A percentile compares a stretch with the other conserved stretches of the same genome.
These are phyloP conservation scores for Pisolithus tinctorius DNA, from an alignment of 768 basidiomycete genomes.

Conservation along the genomic window DNA sequence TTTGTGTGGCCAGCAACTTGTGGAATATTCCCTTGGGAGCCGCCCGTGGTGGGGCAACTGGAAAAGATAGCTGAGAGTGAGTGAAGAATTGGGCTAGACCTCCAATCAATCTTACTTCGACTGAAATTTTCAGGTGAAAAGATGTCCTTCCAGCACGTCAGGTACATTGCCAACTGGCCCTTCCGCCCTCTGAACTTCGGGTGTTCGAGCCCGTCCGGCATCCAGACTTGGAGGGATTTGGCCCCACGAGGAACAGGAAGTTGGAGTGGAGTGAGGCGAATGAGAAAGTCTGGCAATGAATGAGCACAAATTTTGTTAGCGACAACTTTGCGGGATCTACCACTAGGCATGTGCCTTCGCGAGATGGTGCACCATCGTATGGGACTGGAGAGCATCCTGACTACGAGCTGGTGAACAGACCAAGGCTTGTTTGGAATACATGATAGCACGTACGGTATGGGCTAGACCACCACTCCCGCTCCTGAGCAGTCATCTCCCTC, in stretches of 20 bases:
- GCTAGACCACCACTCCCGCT: slow-evolving; percentile 64
- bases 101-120: slow-evolving; percentile 27
- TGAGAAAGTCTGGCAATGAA: slow-evolving; percentile 48
- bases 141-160: slow-evolving; percentile 54
- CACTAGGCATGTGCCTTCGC: slow-evolving; percentile 46
- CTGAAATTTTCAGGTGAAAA: slow-evolving; percentile 29
- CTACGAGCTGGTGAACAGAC: slow-evolving; percentile 27
- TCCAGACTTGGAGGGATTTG: slow-evolving; percentile 24
- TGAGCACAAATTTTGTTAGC: slow-evolving; percentile 1
- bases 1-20: slow-evolving; percentile 46
- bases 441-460: slow-evolving; percentile 54
- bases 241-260: slow-evolving; percentile 27
- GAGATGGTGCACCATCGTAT: slow-evolving; percentile 51
- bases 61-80: neutral
- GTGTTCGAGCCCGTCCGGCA: slow-evolving; percentile 63
- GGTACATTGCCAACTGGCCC: slow-evolving; percentile 42
- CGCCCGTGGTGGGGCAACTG: slow-evolving; percentile 20
- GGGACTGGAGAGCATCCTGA: slow-evolving; percentile 67
- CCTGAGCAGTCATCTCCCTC: slow-evolving; percentile 55
- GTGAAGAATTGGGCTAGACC: slow-evolving; percentile 3
- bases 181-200: slow-evolving; percentile 47
- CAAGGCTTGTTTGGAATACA: neutral
- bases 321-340: slow-evolving; percentile 27
- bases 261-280: slow-evolving; percentile 51
- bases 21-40: slow-evolving; percentile 29